Base-by-base conservation (phyloP, 2,329 filamentous ascomycete species). In the Penicillium aurantiogriseum region DNA sequence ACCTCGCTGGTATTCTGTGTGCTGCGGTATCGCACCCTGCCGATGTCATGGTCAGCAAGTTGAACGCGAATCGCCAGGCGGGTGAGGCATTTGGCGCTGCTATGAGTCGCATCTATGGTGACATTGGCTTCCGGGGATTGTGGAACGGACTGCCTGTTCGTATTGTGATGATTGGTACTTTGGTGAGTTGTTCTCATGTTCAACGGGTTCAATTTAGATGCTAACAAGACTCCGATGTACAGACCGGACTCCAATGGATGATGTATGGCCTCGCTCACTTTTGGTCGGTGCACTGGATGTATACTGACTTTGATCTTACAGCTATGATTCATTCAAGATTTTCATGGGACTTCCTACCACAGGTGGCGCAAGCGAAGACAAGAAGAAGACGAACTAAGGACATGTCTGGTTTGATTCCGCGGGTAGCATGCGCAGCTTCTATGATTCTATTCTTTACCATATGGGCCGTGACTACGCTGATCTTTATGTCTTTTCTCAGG, bases 11-110 rank as follows among this genome's bases (percentile, higher is more conserved):
- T 78, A 93, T 96, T 67, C 83, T 93, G 36, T 96, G 92, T 71
- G 92, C 92, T 43, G 82, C 91, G 55, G 89, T 94, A 27, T 90
- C 87, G 17, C 89, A 92, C 69, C 89, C 89, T 3, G 88, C 89
- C 50, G 89, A 92, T 73, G 91, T 96, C 69, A 93, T 96, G 87
- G 92, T 96, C 62, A 92, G 88, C 75, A 96, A 96, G 80, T 80
- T 96, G 66, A 96, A 96, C 70, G 87, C 90, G 33, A 87, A 87
- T 67, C 87, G 91, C 51, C 81, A 86, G 71, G 75, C 88, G 2
- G 90, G 91, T 31, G 92, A 96, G 79, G 85, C 84, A 2, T 91
- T 93, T 63, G 90, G 88, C 19, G 81, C 82, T 38, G 91, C 89
- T n/a, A 84, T 90, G 66, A 78, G 84, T 57, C 84, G 91, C 44